Evolutionary conservation across 2,329 filamentous ascomycete genomes (phyloP).

Genomic region (Xylariaceae sp.): DNA sequence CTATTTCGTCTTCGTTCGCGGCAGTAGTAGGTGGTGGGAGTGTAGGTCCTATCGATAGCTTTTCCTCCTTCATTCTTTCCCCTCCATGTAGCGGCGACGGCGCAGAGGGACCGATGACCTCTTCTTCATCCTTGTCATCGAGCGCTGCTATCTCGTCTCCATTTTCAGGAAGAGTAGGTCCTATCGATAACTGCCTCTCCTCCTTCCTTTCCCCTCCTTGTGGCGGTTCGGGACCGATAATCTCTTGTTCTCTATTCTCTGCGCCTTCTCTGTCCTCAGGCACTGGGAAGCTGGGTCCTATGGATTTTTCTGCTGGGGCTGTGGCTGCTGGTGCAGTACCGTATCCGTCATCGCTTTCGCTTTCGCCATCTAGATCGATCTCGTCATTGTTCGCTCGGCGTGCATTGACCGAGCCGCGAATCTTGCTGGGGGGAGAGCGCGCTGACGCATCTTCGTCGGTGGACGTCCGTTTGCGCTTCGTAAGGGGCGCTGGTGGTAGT

Average conservation of each 20-base stretch:
- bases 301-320: conserved; percentile 3
- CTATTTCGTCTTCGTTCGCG: conserved; percentile 21
- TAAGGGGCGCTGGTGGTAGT: conserved; percentile 61
- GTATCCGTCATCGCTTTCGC: conserved; percentile 26
- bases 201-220: conserved; percentile 8
- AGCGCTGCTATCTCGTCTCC: too few species aligned
- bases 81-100: conserved; percentile 1
- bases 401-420: too few species aligned
- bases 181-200: conserved; percentile 19
- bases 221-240: conserved; percentile 16
- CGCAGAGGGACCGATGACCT: too few species aligned
- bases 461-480: conserved; percentile 55
- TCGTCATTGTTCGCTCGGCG: conserved; percentile 42
- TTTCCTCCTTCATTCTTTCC: not conserved
- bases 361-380: conserved; percentile 23
- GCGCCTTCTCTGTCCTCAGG: conserved; percentile 36
- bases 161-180: conserved; percentile 17
- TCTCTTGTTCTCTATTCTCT: conserved; percentile 38
- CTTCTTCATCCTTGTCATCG: too few species aligned
- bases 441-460: conserved; percentile 46
- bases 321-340: conserved; percentile 18
- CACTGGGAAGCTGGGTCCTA: conserved; percentile 10
- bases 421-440: too few species aligned
- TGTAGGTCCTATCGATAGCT: conserved; percentile 4
- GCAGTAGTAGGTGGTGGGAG: conserved; percentile 6